Percentiles rank a stretch among this genome's conserved stretches.
phyloP scores from a whole-genome alignment of 2,329 filamentous ascomycete species.

The Elsinoe fawcettii region DNA sequence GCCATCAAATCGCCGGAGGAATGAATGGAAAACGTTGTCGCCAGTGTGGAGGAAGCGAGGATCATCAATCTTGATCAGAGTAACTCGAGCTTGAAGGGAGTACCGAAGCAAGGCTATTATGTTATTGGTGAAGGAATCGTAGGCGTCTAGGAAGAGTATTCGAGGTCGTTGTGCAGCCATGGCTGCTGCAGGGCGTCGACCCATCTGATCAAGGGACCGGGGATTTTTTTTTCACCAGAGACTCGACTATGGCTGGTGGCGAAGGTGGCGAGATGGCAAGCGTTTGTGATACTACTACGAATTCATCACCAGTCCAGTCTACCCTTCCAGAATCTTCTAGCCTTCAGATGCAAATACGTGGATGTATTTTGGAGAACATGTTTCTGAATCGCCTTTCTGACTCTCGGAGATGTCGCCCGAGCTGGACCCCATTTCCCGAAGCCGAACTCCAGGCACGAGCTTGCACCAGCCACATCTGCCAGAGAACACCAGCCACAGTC shows the following conservation, averaged over 20 bases:
- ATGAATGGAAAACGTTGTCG: conserved; percentile 33
- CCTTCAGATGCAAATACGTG: neutral
- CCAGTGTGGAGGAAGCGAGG: conserved; percentile 28
- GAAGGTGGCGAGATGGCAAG: neutral
- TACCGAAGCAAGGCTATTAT: conserved; percentile 75
- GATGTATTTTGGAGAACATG: neutral
- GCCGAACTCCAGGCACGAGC: neutral
- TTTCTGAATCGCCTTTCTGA: neutral
- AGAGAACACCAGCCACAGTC: neutral
- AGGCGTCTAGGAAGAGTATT: conserved; percentile 85
- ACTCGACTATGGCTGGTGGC: neutral
- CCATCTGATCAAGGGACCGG: neutral
- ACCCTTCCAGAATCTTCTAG: neutral
- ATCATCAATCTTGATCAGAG: conserved; percentile 58
- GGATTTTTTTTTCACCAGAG: neutral
- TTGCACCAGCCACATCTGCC: neutral
- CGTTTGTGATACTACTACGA: neutral
- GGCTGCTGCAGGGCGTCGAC: conserved; percentile 8
- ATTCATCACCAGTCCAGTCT: neutral
- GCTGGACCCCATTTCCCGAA: conserved; percentile 1
- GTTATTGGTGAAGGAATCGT: conserved; percentile 96
- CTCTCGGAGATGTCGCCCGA: neutral
- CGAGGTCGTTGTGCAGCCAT: conserved; percentile 20
- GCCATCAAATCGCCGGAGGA: conserved; percentile 62
- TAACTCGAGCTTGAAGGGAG: conserved; percentile 59